phyloP scores from a whole-genome alignment of 2,329 filamentous ascomycete genomes.

The Nigrospora sphaerica region DNA sequence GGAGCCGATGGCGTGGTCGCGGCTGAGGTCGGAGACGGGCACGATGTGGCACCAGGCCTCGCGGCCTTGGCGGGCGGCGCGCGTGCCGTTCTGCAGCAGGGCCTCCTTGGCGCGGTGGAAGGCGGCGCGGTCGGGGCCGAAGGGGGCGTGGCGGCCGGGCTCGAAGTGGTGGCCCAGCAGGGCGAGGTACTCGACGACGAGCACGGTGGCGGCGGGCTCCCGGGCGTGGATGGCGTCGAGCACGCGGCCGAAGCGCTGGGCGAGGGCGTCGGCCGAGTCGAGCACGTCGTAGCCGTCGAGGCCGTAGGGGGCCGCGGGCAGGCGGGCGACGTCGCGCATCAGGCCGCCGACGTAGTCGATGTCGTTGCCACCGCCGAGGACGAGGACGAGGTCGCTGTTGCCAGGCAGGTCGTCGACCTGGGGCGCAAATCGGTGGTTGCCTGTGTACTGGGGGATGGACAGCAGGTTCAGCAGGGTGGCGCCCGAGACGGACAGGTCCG shows the following conservation, averaged over 20 bases:
- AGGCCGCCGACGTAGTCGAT: slow-evolving; percentile 27
- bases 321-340: slow-evolving; percentile 8
- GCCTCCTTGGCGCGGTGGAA: slow-evolving; percentile 15
- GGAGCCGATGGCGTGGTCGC: slow-evolving; percentile 18
- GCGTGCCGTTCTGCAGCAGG: slow-evolving; percentile 16
- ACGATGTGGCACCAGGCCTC: slow-evolving; percentile 19
- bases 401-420: slow-evolving; percentile 25
- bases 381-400: slow-evolving; percentile 26
- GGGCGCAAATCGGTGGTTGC: slow-evolving; percentile 18
- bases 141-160: slow-evolving; percentile 16
- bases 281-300: neutral
- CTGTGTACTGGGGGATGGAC: slow-evolving; percentile 21
- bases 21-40: slow-evolving; percentile 13
- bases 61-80: slow-evolving; percentile 12
- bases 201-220: slow-evolving; percentile 32
- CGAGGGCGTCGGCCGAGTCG: slow-evolving; percentile 14
- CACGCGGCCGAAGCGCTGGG: slow-evolving; percentile 14
- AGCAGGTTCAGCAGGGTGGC: slow-evolving; percentile 29
- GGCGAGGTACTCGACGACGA: slow-evolving; percentile 31
- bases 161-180: slow-evolving; percentile 21
- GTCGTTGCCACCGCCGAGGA: slow-evolving; percentile 31
- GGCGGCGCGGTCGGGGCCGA: slow-evolving; percentile 15
- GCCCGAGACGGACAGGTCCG: slow-evolving; percentile 26
- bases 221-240: slow-evolving; percentile 19
- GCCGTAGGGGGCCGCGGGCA: neutral